Percentiles rank a stretch among this genome's conserved stretches.
phyloP scores from a whole-genome alignment of 495 filamentous ascomycete species.

The Astrothelium subdiscretum region DNA sequence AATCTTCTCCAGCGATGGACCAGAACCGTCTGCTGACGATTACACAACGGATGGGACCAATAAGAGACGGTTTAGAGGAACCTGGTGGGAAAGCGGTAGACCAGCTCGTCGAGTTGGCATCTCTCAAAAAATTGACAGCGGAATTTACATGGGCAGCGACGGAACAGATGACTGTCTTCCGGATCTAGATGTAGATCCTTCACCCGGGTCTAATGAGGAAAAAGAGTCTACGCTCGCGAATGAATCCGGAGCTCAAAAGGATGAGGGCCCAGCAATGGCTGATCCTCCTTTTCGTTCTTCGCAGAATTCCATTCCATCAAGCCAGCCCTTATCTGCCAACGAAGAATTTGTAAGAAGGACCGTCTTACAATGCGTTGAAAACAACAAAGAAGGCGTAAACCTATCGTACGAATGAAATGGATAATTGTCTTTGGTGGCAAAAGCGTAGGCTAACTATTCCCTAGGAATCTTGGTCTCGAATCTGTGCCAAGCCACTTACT shows the following conservation, averaged over 20 bases:
- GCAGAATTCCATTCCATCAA: conserved; percentile 27
- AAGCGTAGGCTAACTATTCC: conserved; percentile 7
- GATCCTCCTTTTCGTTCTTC: background rate
- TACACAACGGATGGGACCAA: background rate
- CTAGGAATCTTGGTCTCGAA: conserved; percentile 22
- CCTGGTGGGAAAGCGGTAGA: conserved; percentile 10
- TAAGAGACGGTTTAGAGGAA: conserved; percentile 10
- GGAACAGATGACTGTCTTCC: conserved; percentile 29
- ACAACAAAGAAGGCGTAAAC: conserved; percentile 50
- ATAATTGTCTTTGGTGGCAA: conserved; percentile 12
- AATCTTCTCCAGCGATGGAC: conserved; percentile 10
- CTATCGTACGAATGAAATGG: conserved; percentile 41
- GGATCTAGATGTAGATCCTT: conserved; percentile 10
- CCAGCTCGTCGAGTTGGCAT: conserved; percentile 44
- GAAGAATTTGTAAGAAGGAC: background rate
- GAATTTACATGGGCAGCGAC: conserved; percentile 71
- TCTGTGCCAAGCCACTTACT: conserved; percentile 35
- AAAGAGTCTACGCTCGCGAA: conserved; percentile 31
- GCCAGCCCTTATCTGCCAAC: conserved; percentile 40
- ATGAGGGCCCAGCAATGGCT: background rate
- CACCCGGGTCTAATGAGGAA: conserved; percentile 16
- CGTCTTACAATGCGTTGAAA: conserved; percentile 39
- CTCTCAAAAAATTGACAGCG: conserved; percentile 61
- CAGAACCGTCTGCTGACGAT: background rate
- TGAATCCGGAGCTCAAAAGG: conserved; percentile 11